Evolutionary conservation across 108 stramenopile species (phyloP), one percentile per base, ranked within the genome.

Genomic region (Ochromonas danica): DNA sequence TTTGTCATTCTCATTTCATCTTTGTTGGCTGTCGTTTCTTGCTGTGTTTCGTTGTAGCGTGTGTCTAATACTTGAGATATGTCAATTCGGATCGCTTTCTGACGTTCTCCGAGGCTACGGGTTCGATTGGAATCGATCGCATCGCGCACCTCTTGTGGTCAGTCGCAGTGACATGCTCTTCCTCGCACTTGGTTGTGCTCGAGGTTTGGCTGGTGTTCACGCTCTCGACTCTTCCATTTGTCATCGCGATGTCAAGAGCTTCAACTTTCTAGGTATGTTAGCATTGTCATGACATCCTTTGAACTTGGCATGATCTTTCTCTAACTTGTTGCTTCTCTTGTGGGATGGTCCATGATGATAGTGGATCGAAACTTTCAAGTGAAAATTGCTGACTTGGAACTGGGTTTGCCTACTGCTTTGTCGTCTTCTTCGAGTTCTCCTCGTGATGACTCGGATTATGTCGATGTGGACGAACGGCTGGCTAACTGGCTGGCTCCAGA

Each of bases 331-430:
- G 22, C 22, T 70, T 38, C 22, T 70, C 40, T 70, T 40, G 22
- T 6, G 14, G 22, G 22, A 42, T 14, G 67, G 6, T 70, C 6
- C 41, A 70, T 40, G 6, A 14, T 70, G 22, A 42, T 70, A 70
- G 72, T 75, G n/a, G 72, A 75, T 60, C 43, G 38, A 14, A 10
- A 75, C 6, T 60, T 75, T 10, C 6, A 75, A 6, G 72, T 75
- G 28, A 75, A 75, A 75, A 57, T 75, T 31, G 72, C 72, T 14
- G 72, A 75, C 38, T 60, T 75, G 28, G 72, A 75, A 25, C 72
- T 75, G 36, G 72, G 72, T 17, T 6, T 75, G 36, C 17, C 45
- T 14, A 51, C 45, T 51, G 22, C 14, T 51, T 6, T 51, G 6
- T 6, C 6, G 6, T 14, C 14, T 22, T 14, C 45, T 22, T 14